Evolutionary conservation across 2,329 filamentous ascomycete genomes (phyloP).

Genomic region (Pestalotiopsis sp.): DNA sequence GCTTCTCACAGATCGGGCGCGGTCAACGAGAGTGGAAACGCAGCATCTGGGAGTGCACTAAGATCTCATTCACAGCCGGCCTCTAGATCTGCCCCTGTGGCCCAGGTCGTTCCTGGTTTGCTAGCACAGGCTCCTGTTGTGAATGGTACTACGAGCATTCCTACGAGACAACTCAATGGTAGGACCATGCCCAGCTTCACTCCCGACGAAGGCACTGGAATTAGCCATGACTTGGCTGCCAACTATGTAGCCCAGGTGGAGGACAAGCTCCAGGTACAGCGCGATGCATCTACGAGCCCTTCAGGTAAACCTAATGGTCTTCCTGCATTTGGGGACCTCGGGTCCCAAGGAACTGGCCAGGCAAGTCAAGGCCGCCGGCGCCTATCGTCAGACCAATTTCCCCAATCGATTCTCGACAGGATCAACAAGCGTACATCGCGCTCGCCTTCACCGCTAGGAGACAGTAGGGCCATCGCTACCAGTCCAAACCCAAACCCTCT

Average conservation of each 20-base stretch:
- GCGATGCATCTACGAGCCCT: constrained; percentile 27
- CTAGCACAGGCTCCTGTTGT: constrained; percentile 33
- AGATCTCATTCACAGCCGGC: constrained; percentile 69
- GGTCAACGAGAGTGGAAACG: constrained; percentile 47
- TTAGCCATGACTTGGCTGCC: constrained; percentile 43
- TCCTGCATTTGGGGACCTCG: constrained; percentile 48
- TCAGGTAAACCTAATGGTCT: constrained; percentile 29
- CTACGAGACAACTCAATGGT: constrained; percentile 46
- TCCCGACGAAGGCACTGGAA: constrained; percentile 49
- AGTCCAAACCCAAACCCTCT: constrained; percentile 41
- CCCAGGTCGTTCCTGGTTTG: constrained; percentile 30
- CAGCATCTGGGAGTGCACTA: constrained; percentile 53
- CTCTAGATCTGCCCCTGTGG: constrained; percentile 41
- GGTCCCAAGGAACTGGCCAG: constrained; percentile 34
- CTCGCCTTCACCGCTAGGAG: constrained; percentile 55
- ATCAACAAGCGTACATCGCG: constrained; percentile 51
- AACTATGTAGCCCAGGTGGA: constrained; percentile 50
- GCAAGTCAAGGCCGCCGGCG: constrained; percentile 37
- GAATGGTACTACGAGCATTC: constrained; percentile 35
- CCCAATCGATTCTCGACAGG: constrained; percentile 54
- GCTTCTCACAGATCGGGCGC: constrained; percentile 55
- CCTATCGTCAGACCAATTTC: constrained; percentile 53
- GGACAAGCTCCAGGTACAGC: constrained; percentile 41
- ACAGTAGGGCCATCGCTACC: constrained; percentile 41
- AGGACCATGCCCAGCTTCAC: constrained; percentile 56